Evolutionary conservation across 331 rosid species (phyloP).

Genomic region (Rhamnella rubrinervis): DNA sequence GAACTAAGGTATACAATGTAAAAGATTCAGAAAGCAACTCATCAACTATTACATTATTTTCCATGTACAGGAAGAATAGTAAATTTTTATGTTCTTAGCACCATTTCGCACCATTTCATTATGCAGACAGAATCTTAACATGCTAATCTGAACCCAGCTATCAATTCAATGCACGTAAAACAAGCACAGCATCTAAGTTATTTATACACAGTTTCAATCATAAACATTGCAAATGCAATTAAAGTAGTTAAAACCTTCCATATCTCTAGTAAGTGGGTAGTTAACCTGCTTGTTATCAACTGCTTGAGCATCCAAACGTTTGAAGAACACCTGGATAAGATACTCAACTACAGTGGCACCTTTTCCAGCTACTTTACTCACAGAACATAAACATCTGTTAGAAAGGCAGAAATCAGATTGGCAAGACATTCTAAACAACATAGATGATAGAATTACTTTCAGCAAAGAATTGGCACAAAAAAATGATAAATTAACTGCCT

Average conservation of each 20-base stretch:
- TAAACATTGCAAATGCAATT: not conserved
- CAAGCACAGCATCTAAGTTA: not conserved
- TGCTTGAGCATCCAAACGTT: conserved; percentile 67
- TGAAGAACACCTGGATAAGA: conserved; percentile 82
- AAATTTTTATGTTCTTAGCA: not conserved
- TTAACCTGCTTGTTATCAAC: conserved; percentile 84
- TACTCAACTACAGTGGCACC: conserved; percentile 78
- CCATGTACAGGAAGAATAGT: not conserved
- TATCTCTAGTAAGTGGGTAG: conserved; percentile 6
- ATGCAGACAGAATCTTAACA: too few species aligned
- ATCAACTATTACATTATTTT: not conserved
- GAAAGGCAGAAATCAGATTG: conserved; percentile 6
- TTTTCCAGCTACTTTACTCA: conserved; percentile 77
- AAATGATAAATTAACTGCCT: not conserved
- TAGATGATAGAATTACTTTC: not conserved
- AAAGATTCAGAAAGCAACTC: not conserved
- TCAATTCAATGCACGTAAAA: not conserved
- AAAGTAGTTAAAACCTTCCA: too few species aligned
- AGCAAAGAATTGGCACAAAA: not conserved
- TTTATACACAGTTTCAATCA: not conserved
- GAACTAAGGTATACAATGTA: not conserved
- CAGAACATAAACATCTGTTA: conserved; percentile 87
- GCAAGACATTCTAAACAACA: not conserved
- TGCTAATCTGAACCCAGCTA: not conserved
- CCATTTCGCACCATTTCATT: too few species aligned